Conservation (phyloP, 2,329 filamentous ascomycete genomes). For the Pestalotiopsis sp. region DNA sequence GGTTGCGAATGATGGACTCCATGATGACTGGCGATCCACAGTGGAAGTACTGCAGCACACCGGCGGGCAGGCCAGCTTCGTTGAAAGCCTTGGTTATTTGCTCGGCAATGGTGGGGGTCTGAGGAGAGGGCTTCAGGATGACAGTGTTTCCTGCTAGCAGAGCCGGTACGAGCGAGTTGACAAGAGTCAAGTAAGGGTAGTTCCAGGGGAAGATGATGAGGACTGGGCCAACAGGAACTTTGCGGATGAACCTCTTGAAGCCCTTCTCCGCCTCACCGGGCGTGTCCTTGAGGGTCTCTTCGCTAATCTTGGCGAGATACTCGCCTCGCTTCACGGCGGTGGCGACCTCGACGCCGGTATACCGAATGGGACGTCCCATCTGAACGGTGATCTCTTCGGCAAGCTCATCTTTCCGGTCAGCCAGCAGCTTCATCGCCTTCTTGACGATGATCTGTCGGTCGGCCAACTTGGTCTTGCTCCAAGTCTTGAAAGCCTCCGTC, state of each 20-base stretch:
- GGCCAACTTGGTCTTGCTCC: conserved; percentile 72
- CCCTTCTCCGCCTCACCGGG: conserved; percentile 83
- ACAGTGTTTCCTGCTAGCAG: conserved; percentile 87
- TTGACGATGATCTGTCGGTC: conserved; percentile 81
- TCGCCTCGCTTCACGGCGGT: conserved; percentile 86
- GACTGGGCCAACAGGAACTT: conserved; percentile 84
- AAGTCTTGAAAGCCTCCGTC: conserved; percentile 75
- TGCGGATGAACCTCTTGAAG: conserved; percentile 88
- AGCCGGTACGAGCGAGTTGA: conserved; percentile 93
- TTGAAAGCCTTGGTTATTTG: conserved; percentile 76
- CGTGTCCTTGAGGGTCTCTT: conserved; percentile 77
- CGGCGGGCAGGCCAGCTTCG: conserved; percentile 78
- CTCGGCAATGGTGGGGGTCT: conserved; percentile 91
- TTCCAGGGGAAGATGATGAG: conserved; percentile 96
- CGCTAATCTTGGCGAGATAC: conserved; percentile 83
- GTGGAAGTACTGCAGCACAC: conserved; percentile 92
- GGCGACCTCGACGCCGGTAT: conserved; percentile 78
- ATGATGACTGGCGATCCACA: conserved; percentile 78
- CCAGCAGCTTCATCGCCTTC: conserved; percentile 74
- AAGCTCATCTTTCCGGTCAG: conserved; percentile 75
- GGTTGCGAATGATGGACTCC: conserved; percentile 76
- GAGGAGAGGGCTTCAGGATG: conserved; percentile 91
- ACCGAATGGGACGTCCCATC: conserved; percentile 92
- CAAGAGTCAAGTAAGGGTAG: conserved; percentile 91
- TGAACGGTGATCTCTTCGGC: conserved; percentile 87